Evolutionary conservation across 805 yeast genomes (phyloP), one percentile per base, ranked within the genome.

Genomic region (Kodamaea restingae): DNA sequence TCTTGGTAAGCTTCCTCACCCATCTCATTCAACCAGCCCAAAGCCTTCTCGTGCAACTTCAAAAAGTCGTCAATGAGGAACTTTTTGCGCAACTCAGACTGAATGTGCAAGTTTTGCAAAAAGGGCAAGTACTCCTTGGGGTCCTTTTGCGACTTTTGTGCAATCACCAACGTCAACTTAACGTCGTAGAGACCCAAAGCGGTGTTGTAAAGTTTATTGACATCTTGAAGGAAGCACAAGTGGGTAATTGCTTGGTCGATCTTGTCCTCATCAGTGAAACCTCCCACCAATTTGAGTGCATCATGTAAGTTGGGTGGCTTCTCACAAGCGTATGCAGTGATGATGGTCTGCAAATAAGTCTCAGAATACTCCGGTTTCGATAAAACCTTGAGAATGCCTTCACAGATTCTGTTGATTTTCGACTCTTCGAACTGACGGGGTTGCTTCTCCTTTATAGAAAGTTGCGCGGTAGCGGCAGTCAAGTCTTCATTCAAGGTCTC

Each of bases 101-200:
- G 85, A 29, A 75, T 76, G 48, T 86, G 83, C 39, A 93, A 67
- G 35, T 80, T 73, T 54, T 88, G 95, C 48, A 93, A 71, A 60
- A 93, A 93, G 37, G 98, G 96, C 38, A 93, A 66, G 51, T 93
- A 93, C 61, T 93, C 99, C 54, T 90, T 88, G 17, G 99, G 99
- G 64, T 93, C 99, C 71, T 84, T 90, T 61, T 91, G 98, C 0
- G 97, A 88, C 54, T 88, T 93, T 58, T 95, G 98, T 0, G 98
- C 98, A 43, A 93, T 81, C 9, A 75, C 71, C 41, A 93, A 71
- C 0, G 98, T 78, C 51, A 91, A 67, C 41, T 81, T 80, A 30
- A 93, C 80, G 56, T 93, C 84, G 54, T 93, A 93, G 15, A 84
- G 65, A 2, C 95, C 84, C 42, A 93, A 71, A 0, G 97, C 84